Evolutionary conservation across 768 basidiomycete genomes (phyloP).

Genomic region (Trametes punicea): DNA sequence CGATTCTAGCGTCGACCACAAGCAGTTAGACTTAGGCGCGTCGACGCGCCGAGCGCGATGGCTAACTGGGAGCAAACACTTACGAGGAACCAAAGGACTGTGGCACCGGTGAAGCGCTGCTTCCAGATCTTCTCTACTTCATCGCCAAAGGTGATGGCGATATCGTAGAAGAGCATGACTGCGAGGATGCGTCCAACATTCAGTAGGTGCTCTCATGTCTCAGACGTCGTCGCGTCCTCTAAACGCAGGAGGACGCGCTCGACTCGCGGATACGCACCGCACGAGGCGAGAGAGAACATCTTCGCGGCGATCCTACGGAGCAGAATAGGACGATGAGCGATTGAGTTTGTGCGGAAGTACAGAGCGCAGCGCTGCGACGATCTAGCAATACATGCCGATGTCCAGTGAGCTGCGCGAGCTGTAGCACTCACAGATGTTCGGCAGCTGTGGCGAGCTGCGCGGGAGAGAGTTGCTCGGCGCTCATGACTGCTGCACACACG

Average conservation of each 20-base stretch:
- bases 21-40: neutral
- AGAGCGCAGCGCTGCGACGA: neutral
- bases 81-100: conserved; percentile 24
- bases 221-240: neutral
- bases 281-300: conserved; percentile 23
- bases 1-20: conserved; percentile 22
- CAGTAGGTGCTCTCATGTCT: neutral
- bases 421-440: conserved; percentile 17
- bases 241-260: neutral
- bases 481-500: conserved; percentile 13
- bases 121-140: conserved; percentile 26
- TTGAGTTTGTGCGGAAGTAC: neutral
- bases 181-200: neutral
- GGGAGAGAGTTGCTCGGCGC: conserved; percentile 3
- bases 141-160: conserved; percentile 22
- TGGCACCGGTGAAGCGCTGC: conserved; percentile 25
- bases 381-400: neutral
- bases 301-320: conserved; percentile 19
- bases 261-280: conserved; percentile 11
- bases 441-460: conserved; percentile 14
- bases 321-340: neutral
- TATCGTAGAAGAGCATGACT: conserved; percentile 26
- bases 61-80: neutral
- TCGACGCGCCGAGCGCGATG: neutral
- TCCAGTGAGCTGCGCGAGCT: neutral